A percentile compares a stretch with the other conserved stretches of the same genome.
phyloP scores from a whole-genome alignment of 2,329 filamentous ascomycete species.

The Aspergillus costaricaensis region DNA sequence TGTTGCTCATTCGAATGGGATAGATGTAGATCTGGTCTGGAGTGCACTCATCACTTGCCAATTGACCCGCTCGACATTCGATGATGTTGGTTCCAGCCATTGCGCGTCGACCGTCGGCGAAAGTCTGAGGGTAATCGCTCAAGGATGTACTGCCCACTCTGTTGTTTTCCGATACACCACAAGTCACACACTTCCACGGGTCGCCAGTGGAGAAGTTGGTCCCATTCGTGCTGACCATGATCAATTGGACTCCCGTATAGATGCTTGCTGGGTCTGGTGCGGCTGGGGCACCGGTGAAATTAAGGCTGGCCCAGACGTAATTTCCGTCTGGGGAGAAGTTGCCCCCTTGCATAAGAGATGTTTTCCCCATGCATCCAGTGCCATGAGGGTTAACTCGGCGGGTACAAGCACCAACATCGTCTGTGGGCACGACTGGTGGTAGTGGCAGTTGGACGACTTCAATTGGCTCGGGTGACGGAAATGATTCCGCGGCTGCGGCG shows the following conservation, averaged over 20 bases:
- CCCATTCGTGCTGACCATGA: constrained; percentile 48
- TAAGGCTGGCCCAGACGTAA: constrained; percentile 44
- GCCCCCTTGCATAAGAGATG: constrained; percentile 29
- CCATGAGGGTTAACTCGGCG: constrained; percentile 34
- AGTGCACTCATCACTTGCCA: constrained; percentile 42
- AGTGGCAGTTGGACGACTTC: constrained; percentile 39
- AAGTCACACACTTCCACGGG: constrained; percentile 52
- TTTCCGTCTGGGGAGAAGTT: constrained; percentile 48
- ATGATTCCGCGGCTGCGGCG: too few relatives aligned
- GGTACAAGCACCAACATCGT: constrained; percentile 36
- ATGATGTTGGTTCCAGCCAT: constrained; percentile 34
- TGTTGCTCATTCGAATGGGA: constrained; percentile 43
- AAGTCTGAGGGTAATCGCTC: constrained; percentile 49
- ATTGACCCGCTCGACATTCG: constrained; percentile 38
- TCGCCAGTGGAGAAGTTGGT: constrained; percentile 48
- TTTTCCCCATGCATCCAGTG: constrained; percentile 42
- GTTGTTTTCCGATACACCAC: constrained; percentile 43
- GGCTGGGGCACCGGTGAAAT: constrained; percentile 47
- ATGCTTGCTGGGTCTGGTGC: constrained; percentile 45
- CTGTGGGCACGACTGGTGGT: constrained; percentile 37
- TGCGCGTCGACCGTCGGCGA: constrained; percentile 41
- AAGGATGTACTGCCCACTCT: constrained; percentile 21
- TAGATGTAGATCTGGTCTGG: constrained; percentile 43
- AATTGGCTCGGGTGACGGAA: constrained; percentile 37
- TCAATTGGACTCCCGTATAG: constrained; percentile 45